These are phyloP conservation scores for Sugiyamaella paludigena DNA, from an alignment of 1,139 yeast genomes.

Conservation along the genomic window DNA sequence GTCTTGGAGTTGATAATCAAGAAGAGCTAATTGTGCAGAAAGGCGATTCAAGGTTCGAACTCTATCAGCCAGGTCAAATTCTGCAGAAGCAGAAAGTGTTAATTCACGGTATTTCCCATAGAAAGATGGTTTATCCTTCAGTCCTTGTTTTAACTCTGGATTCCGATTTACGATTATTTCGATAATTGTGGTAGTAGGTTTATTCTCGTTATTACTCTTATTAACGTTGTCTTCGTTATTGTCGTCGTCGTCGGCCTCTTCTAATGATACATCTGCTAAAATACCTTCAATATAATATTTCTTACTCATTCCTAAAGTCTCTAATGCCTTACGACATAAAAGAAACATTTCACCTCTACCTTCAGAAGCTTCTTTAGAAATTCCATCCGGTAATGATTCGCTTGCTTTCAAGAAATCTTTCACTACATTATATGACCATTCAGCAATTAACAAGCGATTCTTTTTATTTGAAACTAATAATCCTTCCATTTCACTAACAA, in stretches of 20 bases:
- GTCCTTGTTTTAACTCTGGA: slow-evolving; percentile 27
- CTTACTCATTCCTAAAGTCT: slow-evolving; percentile 34
- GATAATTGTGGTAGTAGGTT: slow-evolving; percentile 4
- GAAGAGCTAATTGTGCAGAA: slow-evolving; percentile 76
- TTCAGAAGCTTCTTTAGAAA: slow-evolving; percentile 35
- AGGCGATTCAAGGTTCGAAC: slow-evolving; percentile 60
- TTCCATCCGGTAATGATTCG: slow-evolving; percentile 29
- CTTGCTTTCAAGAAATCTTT: slow-evolving; percentile 35
- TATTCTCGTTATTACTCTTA: slow-evolving; percentile 12
- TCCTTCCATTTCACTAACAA: slow-evolving; percentile 44
- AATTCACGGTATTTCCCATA: slow-evolving; percentile 38
- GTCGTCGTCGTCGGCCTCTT: slow-evolving; percentile 21
- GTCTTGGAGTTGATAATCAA: slow-evolving; percentile 58
- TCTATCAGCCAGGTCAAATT: slow-evolving; percentile 49
- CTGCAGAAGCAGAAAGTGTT: slow-evolving; percentile 48
- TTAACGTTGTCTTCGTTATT: slow-evolving; percentile 9
- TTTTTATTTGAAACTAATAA: slow-evolving; percentile 30
- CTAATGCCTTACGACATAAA: slow-evolving; percentile 38
- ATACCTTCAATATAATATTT: slow-evolving; percentile 42
- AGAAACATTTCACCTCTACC: slow-evolving; percentile 42
- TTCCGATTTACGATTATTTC: slow-evolving; percentile 15
- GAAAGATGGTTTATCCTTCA: slow-evolving; percentile 35
- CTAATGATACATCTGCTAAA: slow-evolving; percentile 40
- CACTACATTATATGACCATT: slow-evolving; percentile 38
- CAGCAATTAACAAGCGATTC: slow-evolving; percentile 30